Base-by-base conservation (phyloP, 2,329 filamentous ascomycete species). In the Colletotrichum sp. region DNA sequence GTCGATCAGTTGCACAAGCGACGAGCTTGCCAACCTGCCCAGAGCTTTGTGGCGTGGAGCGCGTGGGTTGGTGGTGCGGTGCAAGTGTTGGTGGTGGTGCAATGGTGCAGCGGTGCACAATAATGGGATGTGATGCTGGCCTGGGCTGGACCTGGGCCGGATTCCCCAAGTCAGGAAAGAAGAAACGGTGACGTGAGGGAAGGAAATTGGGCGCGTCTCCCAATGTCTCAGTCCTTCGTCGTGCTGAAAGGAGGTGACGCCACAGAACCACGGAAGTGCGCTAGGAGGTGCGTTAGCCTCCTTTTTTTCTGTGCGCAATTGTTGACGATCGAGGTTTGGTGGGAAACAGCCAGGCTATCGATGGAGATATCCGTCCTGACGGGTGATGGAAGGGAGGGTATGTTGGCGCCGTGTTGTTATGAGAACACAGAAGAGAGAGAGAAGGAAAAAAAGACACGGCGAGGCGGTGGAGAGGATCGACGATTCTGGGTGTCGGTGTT, bases 181-280 rank as follows among this genome's bases (percentile, higher is more conserved):
- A 61, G 48, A 68, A 73, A 55, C 62, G 32, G 70, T 76, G 70
- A 76, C 74, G 74, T 76, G 70, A 76, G 34, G 73, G 32, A 43
- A 64, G 60, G 65, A 73, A 60, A 68, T 65, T 73, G 70, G 70
- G 64, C 74, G 64, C 64, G 74, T 76, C 70, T 74, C 64, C 70
- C 70, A 76, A 68, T 76, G 74, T 74, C 70, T 76, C 74, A 64
- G 74, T 58, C 16, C 12, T 52, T 68, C 64, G 64, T 52, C 34
- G 70, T 39, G 70, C 56, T 74, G 70, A 69, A 76, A 76, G 70
- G 58, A 52, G 58, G 74, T 69, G 74, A 76, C 74, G 74, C 74
- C 74, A 76, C 74, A 43, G 48, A 64, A 48, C 74, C 74, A 76
- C 74, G 43, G 36, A 64, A 48, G 13, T 28, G 34, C 64, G 52